Conservation (phyloP, 2,329 filamentous ascomycete species). For the Furcasterigmium furcatum region DNA sequence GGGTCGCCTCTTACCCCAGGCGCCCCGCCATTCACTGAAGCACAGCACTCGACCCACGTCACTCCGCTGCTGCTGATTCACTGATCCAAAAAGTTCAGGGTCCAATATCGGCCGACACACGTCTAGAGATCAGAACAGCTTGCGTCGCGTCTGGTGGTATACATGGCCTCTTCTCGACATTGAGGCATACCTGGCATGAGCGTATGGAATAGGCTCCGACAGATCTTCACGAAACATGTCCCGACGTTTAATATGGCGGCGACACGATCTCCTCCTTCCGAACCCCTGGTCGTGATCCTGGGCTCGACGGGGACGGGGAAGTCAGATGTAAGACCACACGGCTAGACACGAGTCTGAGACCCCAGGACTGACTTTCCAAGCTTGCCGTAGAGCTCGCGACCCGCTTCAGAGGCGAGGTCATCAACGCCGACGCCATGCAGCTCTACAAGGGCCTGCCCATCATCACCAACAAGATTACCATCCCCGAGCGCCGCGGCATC, state of each 20-base stretch:
- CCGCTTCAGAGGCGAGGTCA: slow-evolving; percentile 84
- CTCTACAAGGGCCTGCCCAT: slow-evolving; percentile 89
- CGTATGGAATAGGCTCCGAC: slow-evolving; percentile 1
- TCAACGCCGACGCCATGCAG: slow-evolving; percentile 98
- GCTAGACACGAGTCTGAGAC: not conserved
- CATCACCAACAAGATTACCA: slow-evolving; percentile 89
- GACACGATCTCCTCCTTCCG: slow-evolving; percentile 26
- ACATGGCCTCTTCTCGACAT: too few relatives aligned
- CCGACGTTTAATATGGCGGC: slow-evolving; percentile 10
- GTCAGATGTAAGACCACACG: slow-evolving; percentile 61
- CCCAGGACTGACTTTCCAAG: slow-evolving; percentile 39
- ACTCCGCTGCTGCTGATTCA: not conserved
- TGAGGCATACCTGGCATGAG: not conserved
- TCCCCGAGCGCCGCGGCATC: slow-evolving; percentile 71
- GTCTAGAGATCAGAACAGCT: too few relatives aligned
- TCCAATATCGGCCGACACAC: not conserved
- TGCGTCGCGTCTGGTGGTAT: too few relatives aligned
- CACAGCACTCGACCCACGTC: too few relatives aligned
- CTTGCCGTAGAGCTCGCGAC: slow-evolving; percentile 85
- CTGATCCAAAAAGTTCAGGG: not conserved
- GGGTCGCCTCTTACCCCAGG: not conserved
- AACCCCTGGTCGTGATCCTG: slow-evolving; percentile 75
- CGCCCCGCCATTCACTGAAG: not conserved
- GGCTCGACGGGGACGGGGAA: slow-evolving; percentile 93
- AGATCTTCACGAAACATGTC: slow-evolving; percentile 16